Evolutionary conservation across 2,329 filamentous ascomycete species (phyloP).

Genomic region (Peltaster fructicola): DNA sequence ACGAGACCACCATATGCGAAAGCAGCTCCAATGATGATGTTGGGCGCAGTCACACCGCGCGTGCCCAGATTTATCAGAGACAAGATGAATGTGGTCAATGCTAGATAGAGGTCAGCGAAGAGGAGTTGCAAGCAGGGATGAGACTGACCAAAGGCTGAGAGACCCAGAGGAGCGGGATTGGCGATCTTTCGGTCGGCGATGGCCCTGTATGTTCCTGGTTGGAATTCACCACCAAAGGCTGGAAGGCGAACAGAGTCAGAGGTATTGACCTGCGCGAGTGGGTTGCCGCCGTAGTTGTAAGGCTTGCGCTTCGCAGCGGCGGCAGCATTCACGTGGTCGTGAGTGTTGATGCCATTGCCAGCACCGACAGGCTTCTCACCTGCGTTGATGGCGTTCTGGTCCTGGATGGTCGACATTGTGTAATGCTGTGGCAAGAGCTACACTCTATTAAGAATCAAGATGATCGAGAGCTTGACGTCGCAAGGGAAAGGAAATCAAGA

Average conservation of each 20-base stretch:
- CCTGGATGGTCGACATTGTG: slow-evolving; percentile 26
- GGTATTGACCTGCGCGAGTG: slow-evolving; percentile 32
- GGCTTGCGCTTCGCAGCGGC: slow-evolving; percentile 24
- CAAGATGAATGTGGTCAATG: slow-evolving; percentile 46
- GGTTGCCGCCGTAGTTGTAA: slow-evolving; percentile 35
- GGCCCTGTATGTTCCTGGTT: slow-evolving; percentile 31
- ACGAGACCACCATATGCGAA: slow-evolving; percentile 34
- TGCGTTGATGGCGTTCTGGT: slow-evolving; percentile 18
- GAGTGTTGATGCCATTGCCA: slow-evolving; percentile 12
- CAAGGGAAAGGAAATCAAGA: no score
- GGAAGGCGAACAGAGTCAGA: slow-evolving; percentile 30
- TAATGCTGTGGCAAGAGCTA: background rate
- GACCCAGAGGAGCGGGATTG: slow-evolving; percentile 42
- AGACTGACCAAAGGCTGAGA: slow-evolving; percentile 47
- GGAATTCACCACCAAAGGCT: slow-evolving; percentile 35
- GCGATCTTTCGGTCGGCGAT: slow-evolving; percentile 29
- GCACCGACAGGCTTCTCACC: slow-evolving; percentile 1
- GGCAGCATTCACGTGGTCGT: slow-evolving; percentile 20
- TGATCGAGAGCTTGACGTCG: no score
- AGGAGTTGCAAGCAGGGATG: no score
- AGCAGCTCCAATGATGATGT: slow-evolving; percentile 30
- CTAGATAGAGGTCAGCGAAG: no score
- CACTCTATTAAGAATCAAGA: background rate
- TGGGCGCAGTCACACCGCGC: slow-evolving; percentile 23
- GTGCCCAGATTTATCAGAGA: slow-evolving; percentile 32